Percentiles rank a stretch among this genome's conserved stretches.
phyloP scores from a whole-genome alignment of 495 filamentous ascomycete species.

The Podospora tetraspora region DNA sequence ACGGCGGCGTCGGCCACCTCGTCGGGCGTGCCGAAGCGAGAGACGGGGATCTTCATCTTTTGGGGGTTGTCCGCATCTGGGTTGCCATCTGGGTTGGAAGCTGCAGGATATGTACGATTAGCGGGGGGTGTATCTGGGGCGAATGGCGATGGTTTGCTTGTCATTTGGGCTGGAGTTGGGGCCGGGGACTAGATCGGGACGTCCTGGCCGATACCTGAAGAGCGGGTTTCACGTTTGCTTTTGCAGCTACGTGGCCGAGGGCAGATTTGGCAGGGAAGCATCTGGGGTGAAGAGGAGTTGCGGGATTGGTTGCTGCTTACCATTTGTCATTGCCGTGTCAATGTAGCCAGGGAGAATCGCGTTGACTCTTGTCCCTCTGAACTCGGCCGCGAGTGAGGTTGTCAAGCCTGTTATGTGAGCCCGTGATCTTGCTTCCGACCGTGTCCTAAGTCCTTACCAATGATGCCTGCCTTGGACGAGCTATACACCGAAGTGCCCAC shows the following conservation, averaged over 20 bases:
- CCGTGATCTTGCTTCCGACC: background rate
- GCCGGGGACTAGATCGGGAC: background rate
- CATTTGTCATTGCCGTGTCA: constrained; percentile 66
- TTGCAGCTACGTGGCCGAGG: background rate
- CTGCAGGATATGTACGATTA: constrained; percentile 1
- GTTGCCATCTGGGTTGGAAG: background rate
- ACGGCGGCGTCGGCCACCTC: constrained; percentile 78
- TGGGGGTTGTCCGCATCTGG: constrained; percentile 21
- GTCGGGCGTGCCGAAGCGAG: constrained; percentile 59
- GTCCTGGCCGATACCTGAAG: background rate
- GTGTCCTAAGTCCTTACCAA: constrained; percentile 42
- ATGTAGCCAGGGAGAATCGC: constrained; percentile 82
- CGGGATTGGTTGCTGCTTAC: constrained; percentile 37
- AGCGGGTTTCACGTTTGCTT: background rate
- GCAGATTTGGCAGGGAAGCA: constrained; percentile 9
- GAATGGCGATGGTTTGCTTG: background rate
- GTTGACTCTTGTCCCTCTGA: constrained; percentile 63
- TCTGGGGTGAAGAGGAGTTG: background rate
- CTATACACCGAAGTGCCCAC: constrained; percentile 67
- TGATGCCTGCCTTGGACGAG: constrained; percentile 71
- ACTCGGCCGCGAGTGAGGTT: constrained; percentile 60
- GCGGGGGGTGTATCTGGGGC: background rate
- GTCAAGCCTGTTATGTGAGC: constrained; percentile 51
- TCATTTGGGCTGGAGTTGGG: background rate
- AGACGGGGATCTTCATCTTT: constrained; percentile 53